A percentile compares a stretch with the other conserved stretches of the same genome.
Evolutionary conservation across 805 yeast species (phyloP).

Genomic region (Priceomyces haplophilus): DNA sequence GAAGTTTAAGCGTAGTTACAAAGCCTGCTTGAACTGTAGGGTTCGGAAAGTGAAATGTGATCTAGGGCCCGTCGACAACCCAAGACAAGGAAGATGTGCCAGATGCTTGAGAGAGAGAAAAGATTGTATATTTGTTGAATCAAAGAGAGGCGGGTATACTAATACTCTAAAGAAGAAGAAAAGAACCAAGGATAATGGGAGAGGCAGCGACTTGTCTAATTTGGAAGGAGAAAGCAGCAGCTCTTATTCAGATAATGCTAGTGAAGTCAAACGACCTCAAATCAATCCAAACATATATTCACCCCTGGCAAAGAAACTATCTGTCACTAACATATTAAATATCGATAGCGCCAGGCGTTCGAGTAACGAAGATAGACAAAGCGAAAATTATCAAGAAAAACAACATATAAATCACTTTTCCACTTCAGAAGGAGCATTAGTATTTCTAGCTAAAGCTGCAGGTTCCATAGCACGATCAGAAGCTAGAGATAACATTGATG

Average conservation of each 20-base stretch:
- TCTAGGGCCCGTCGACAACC: conserved; percentile 69
- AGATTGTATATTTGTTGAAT: conserved; percentile 66
- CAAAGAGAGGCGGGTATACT: conserved; percentile 28
- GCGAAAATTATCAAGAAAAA: background rate
- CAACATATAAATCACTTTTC: conserved; percentile 28
- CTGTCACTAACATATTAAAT: conserved; percentile 16
- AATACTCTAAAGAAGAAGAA: conserved; percentile 44
- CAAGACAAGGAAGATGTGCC: conserved; percentile 78
- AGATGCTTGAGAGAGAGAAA: conserved; percentile 80
- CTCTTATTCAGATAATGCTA: background rate
- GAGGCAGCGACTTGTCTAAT: background rate
- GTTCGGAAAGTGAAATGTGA: conserved; percentile 84
- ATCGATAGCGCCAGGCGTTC: background rate
- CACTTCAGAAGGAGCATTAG: conserved; percentile 59
- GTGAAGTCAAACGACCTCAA: background rate
- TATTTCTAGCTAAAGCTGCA: conserved; percentile 74
- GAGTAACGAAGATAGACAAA: background rate
- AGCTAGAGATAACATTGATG: conserved; percentile 59
- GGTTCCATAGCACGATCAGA: conserved; percentile 72
- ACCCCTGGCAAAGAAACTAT: background rate
- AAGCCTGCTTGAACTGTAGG: conserved; percentile 85
- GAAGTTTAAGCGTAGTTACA: conserved; percentile 61
- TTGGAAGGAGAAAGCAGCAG: background rate
- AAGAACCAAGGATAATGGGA: conserved; percentile 36
- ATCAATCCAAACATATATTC: background rate